Evolutionary conservation across 2,329 filamentous ascomycete species (phyloP), one percentile per base, ranked within the genome.

Genomic region (Pestalotiopsis sp.): DNA sequence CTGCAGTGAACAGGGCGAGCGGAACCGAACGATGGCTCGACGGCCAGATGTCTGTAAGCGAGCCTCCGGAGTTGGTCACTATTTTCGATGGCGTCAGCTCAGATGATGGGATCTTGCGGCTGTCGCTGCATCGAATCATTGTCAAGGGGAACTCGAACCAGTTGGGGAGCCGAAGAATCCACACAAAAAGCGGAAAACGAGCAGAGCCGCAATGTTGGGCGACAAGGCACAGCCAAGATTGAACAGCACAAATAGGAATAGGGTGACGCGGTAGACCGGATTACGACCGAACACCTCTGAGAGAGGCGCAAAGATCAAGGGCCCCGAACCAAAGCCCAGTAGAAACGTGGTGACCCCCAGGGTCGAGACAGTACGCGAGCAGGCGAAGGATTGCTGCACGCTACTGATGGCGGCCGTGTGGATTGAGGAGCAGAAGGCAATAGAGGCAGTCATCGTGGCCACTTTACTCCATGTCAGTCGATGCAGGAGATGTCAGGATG

Each of bases 201-300:
- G 57, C 27, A 74, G 64, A 2, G 69, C 72, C 64, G 69, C 25
- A 11, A 65, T 65, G n/a, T 80, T 82, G 0, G 83, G 83, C 1
- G 86, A 82, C 36, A 86, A 75, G 0, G 88, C 87, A 74, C 86
- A 86, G 12, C 80, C 87, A 39, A 89, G 25, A 41, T 55, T 65
- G 23, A 57, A 52, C 3, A 12, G 7, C 3, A 57, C 13, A 7
- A 57, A 55, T 13, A 65, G n/a, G 14, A 65, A 65, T 11, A 65
- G 25, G 6, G 41, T 55, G 14, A 36, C 17, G 11, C 45, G 45
- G 23, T 23, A 65, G 9, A 65, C 23, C 12, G 25, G 20, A 11
- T 45, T 31, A 4, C n/a, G 14, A 4, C 45, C 39, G 12, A n/a
- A 57, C 3, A 65, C 13, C 45, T 65, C 63, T 3, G 63, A 65